These are phyloP conservation scores for Amphibolis antarctica DNA, from an alignment of 106 monocot species.

Conservation along the genomic window DNA sequence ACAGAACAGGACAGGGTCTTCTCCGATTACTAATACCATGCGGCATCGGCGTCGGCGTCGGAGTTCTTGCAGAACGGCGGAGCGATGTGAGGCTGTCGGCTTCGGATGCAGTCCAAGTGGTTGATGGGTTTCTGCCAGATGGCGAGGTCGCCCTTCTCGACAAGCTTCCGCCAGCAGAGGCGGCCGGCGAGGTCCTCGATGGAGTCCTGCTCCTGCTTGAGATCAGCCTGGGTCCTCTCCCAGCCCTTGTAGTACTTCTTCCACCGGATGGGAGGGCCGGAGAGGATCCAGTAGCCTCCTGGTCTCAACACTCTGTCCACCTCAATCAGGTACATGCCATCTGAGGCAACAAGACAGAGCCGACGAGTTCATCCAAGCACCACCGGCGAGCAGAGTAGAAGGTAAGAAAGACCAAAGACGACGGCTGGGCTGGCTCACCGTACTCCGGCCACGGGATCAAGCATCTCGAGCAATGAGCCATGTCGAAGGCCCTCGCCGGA, in stretches of 20 bases:
- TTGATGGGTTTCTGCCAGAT: slow-evolving; percentile 75
- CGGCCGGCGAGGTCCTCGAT: slow-evolving; percentile 47
- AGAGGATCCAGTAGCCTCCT: slow-evolving; percentile 70
- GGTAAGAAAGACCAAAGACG: no score
- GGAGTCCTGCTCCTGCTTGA: slow-evolving; percentile 52
- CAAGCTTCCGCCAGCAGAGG: slow-evolving; percentile 62
- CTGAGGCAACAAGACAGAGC: slow-evolving; percentile 20
- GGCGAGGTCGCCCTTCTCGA: slow-evolving; percentile 56
- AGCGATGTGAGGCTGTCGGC: slow-evolving; percentile 13
- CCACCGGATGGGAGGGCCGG: slow-evolving; percentile 65
- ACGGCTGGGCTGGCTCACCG: no score
- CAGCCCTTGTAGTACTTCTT: slow-evolving; percentile 55
- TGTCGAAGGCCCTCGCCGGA: slow-evolving; percentile 39
- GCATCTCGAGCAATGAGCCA: slow-evolving; percentile 52
- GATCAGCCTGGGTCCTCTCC: slow-evolving; percentile 57
- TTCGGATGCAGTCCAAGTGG: slow-evolving; percentile 40
- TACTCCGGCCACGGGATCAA: slow-evolving; percentile 50
- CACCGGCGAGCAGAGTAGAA: no score
- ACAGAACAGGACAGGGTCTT: no score
- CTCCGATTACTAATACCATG: no score
- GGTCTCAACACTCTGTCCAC: slow-evolving; percentile 65
- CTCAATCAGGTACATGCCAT: slow-evolving; percentile 57
- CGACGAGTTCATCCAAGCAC: no score
- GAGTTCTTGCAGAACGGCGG: slow-evolving; percentile 44
- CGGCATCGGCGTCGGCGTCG: slow-evolving; percentile 34